Conservation (phyloP, 139 green algal species). For the Pseudopediastrum boryanum region DNA sequence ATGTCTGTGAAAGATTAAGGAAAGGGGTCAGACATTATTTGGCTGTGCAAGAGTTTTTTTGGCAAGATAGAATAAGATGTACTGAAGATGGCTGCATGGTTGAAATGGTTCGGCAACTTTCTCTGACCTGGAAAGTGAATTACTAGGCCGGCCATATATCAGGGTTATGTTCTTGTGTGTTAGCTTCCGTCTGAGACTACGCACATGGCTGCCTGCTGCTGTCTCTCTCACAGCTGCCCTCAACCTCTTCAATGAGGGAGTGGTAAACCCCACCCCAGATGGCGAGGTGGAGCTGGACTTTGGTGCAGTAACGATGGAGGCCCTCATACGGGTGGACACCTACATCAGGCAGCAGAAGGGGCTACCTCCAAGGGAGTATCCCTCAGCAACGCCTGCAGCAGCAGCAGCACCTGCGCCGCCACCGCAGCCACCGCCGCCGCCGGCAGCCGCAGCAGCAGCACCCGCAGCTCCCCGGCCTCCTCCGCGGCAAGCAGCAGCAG, state of each 20-base stretch:
- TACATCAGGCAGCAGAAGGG: constrained; percentile 32
- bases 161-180: neutral
- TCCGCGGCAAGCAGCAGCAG: neutral
- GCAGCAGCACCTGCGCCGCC: constrained; percentile 5
- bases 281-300: constrained; percentile 42
- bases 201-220: neutral
- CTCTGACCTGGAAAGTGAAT: neutral
- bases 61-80: no score
- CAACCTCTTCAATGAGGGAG: constrained; percentile 29
- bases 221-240: constrained; percentile 21
- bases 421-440: no score
- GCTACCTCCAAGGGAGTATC: constrained; percentile 22
- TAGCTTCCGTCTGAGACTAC: no score
- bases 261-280: constrained; percentile 15
- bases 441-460: constrained; percentile 1
- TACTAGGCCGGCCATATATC: neutral
- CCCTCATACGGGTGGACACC: constrained; percentile 10
- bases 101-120: neutral
- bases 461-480: neutral
- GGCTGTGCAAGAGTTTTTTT: no score
- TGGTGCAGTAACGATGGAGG: neutral
- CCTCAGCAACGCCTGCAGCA: neutral
- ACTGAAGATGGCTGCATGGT: no score
- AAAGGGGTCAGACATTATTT: no score
- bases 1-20: no score